Evolutionary conservation across 176 grass and related monocot species (phyloP).

Genomic region (Coix lacrymajobi): DNA sequence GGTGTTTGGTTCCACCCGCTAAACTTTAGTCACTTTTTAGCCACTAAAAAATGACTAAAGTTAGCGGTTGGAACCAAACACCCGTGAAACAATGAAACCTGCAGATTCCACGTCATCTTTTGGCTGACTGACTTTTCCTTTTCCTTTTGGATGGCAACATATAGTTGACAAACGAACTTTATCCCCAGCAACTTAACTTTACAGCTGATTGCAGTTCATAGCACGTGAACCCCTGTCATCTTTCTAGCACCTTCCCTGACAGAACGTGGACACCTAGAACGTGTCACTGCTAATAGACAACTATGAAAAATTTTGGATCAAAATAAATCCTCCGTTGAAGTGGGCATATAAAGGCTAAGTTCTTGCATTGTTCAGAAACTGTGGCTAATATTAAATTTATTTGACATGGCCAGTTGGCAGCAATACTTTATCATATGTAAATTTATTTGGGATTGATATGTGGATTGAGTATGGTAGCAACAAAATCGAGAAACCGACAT

Average conservation of each 20-base stretch:
- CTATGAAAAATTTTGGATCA: neutral
- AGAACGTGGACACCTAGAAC: neutral
- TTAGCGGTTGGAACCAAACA: no score
- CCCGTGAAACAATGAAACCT: neutral
- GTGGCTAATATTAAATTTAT: neutral
- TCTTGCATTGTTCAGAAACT: neutral
- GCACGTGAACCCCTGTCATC: neutral
- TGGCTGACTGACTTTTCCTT: neutral
- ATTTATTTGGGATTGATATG: neutral
- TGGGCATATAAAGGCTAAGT: neutral
- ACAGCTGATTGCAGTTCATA: neutral
- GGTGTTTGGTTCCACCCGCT: no score
- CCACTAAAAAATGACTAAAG: no score
- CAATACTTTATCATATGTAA: neutral
- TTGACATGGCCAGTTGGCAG: neutral
- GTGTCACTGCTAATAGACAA: neutral
- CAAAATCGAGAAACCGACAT: neutral
- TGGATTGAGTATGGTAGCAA: neutral
- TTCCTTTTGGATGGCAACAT: neutral
- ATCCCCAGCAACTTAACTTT: neutral
- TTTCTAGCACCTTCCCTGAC: neutral
- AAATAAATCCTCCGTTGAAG: neutral
- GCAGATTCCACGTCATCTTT: neutral
- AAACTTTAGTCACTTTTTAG: no score
- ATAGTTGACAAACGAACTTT: neutral